phyloP scores from a whole-genome alignment of 2,329 filamentous ascomycete genomes.

The Triangularia verruculosa region DNA sequence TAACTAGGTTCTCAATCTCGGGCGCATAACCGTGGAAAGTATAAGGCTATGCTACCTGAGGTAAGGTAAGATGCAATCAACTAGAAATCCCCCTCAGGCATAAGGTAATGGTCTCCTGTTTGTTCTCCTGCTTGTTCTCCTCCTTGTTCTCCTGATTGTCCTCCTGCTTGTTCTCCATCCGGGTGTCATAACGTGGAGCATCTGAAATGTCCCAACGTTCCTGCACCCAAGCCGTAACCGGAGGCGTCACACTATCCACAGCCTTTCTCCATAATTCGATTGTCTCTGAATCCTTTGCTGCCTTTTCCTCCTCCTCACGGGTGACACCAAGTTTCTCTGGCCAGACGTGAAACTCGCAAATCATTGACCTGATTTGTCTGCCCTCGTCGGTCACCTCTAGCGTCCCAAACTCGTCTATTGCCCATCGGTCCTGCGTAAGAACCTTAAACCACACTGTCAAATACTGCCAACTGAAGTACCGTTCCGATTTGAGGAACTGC shows the following conservation, averaged over 20 bases:
- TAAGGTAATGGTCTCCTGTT: no score
- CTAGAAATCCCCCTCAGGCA: no score
- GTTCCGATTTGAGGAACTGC: not conserved
- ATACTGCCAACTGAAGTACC: not conserved
- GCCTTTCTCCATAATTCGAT: conserved; percentile 19
- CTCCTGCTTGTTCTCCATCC: no score
- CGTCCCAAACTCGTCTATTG: conserved; percentile 2
- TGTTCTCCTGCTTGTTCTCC: no score
- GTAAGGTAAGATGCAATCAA: no score
- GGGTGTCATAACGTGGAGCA: not conserved
- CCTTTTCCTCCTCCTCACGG: conserved; percentile 16
- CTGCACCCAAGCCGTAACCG: conserved; percentile 24
- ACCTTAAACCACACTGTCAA: not conserved
- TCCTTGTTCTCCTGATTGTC: no score
- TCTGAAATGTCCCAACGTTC: conserved; percentile 41
- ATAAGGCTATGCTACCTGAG: no score
- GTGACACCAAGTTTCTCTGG: not conserved
- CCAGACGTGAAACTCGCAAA: conserved; percentile 21
- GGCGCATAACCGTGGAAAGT: no score
- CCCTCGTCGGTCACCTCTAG: not conserved
- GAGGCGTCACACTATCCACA: conserved; percentile 21
- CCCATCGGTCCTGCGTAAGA: not conserved
- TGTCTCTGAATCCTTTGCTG: conserved; percentile 18
- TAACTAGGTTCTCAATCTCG: no score
- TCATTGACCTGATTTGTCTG: conserved; percentile 8